These are phyloP conservation scores for Apophysomyces trapeziformis DNA, from an alignment of 371 early-diverging fungal genomes.

Conservation along the genomic window DNA sequence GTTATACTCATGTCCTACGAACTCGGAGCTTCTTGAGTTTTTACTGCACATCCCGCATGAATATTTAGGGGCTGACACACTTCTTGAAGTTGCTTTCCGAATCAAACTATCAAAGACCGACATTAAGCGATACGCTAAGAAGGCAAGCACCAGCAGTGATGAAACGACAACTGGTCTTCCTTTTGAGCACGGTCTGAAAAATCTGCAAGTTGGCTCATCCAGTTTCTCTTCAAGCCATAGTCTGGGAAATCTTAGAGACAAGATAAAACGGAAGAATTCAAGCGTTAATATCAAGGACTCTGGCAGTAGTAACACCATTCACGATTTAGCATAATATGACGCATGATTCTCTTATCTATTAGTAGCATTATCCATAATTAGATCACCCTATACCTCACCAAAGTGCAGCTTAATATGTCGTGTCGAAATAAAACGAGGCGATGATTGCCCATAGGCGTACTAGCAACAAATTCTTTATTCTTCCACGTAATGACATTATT, in stretches of 20 bases:
- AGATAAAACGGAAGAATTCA: constrained; percentile 25
- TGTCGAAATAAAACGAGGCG: neutral
- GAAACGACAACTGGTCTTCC: constrained; percentile 42
- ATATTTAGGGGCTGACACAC: constrained; percentile 65
- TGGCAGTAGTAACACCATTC: neutral
- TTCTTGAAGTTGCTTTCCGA: constrained; percentile 72
- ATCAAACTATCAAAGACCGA: constrained; percentile 64
- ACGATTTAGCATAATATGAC: constrained; percentile 7
- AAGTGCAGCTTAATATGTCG: neutral
- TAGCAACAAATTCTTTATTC: neutral
- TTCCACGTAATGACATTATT: constrained; percentile 55
- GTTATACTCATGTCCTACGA: constrained; percentile 76
- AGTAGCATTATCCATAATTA: neutral
- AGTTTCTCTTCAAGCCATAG: constrained; percentile 14
- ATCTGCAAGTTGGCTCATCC: constrained; percentile 40
- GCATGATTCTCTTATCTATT: constrained; percentile 9
- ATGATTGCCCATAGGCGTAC: neutral
- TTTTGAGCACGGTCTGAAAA: constrained; percentile 49
- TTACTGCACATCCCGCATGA: constrained; percentile 85
- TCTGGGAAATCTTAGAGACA: constrained; percentile 23
- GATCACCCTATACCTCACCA: neutral
- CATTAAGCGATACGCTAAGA: constrained; percentile 50
- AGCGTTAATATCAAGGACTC: constrained; percentile 15
- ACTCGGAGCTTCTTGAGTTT: constrained; percentile 74
- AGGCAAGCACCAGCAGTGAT: constrained; percentile 38